Evolutionary conservation across 2,329 filamentous ascomycete species (phyloP), one percentile per base, ranked within the genome.

Genomic region (Coniella vitis): DNA sequence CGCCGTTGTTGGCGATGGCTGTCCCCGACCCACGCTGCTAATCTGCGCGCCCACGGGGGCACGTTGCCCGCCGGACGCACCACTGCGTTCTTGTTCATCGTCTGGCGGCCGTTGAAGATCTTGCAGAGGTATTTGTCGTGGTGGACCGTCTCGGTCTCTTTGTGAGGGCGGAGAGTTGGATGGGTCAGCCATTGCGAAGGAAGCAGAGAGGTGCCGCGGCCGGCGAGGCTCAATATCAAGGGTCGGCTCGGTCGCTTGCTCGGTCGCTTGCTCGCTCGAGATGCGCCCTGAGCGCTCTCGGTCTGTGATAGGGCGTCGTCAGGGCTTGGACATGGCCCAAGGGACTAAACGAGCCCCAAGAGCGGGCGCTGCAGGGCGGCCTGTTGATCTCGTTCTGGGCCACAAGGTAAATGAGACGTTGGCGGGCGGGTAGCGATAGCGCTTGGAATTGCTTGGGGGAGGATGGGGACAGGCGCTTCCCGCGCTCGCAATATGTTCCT

Each of bases 1-100:
- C 13, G 60, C 55, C n/a, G 61, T 55, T 20, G 57, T 60, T 8
- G 58, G 52, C 31, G 56, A 54, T 36, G 49, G 39, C 41, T 51
- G 57, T 20, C 57, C 53, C 20, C 51, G 54, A 25, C 47, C 38
- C 20, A 34, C n/a, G 25, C 48, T 36, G 12, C 38, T 45, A 31
- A 48, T 38, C n/a, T 48, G 45, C 16, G 42, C 37, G 31, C 46
- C 39, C 7, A 31, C 12, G 32, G 31, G 25, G 31, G 22, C 29
- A 31, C 47, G 47, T 12, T 37, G 25, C 29, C 31, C 39, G 17
- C 36, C 32, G 10, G 36, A 40, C 29, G 43, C 38, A 32, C 36
- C 42, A 19, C 43, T 41, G 31, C 25, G 32, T 25, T 32, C 46
- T 48, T 43, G 43, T 25, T 29, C 10, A 4, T 53, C 40, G 32